A percentile compares a stretch with the other conserved stretches of the same genome.
Evolutionary conservation across 148 eudicot species (phyloP).

Genomic region (Chenopodium quinoa): DNA sequence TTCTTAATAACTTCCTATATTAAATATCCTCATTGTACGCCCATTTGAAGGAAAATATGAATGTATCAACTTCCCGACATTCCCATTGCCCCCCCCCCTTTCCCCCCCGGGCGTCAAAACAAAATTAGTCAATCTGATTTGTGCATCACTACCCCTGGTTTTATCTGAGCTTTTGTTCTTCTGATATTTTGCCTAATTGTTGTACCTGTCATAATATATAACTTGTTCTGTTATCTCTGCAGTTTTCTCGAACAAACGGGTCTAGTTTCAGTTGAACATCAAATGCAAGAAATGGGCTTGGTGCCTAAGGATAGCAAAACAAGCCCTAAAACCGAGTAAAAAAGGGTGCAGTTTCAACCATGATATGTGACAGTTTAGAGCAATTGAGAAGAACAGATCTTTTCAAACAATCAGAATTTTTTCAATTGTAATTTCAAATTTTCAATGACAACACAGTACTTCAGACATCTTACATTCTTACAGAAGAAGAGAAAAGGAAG

Average conservation of each 20-base stretch:
- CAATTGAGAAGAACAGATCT: not conserved
- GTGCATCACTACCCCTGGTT: not conserved
- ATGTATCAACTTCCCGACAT: not conserved
- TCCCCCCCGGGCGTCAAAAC: too few relatives aligned
- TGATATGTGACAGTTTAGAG: not conserved
- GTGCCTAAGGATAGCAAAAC: slow-evolving; percentile 37
- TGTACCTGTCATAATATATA: not conserved
- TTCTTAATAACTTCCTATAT: too few relatives aligned
- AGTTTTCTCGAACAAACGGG: slow-evolving; percentile 94
- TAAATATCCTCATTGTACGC: not conserved
- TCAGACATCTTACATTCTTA: not conserved
- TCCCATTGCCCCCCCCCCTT: too few relatives aligned
- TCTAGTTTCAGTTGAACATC: slow-evolving; percentile 76
- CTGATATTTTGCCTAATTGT: not conserved
- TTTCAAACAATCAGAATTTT: not conserved
- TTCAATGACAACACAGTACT: not conserved
- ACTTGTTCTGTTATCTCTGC: slow-evolving; percentile 16
- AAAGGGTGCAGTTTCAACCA: not conserved
- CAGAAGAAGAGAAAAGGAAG: not conserved
- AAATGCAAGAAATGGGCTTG: slow-evolving; percentile 89
- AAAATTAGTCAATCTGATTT: not conserved
- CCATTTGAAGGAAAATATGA: not conserved
- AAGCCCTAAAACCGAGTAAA: slow-evolving; percentile 46
- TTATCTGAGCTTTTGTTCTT: not conserved
- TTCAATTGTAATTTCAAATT: not conserved